phyloP scores from a whole-genome alignment of 768 basidiomycete species.

The Trichaptum fuscoviolaceum region DNA sequence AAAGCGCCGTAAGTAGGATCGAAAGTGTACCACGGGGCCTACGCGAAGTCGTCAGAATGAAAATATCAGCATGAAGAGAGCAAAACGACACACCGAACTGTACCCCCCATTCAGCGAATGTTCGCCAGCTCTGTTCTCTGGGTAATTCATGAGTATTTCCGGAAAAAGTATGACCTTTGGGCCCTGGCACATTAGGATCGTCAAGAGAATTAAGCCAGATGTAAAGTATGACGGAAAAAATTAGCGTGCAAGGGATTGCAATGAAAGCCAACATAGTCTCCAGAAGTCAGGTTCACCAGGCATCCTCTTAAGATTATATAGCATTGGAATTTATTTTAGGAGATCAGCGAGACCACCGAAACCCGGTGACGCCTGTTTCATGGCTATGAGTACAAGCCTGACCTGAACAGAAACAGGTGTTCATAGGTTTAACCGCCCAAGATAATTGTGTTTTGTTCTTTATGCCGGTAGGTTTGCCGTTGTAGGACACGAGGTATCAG shows the following conservation, averaged over 20 bases:
- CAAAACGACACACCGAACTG: constrained; percentile 13
- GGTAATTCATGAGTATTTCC: constrained; percentile 14
- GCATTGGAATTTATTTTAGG: neutral
- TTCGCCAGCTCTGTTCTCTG: constrained; percentile 15
- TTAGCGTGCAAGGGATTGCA: neutral
- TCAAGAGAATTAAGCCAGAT: neutral
- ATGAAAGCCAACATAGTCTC: neutral
- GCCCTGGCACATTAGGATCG: constrained; percentile 13
- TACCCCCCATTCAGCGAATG: constrained; percentile 18
- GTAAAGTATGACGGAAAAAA: neutral
- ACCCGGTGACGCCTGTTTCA: neutral
- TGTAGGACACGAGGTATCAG: neutral
- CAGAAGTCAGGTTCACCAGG: neutral
- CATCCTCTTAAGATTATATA: neutral
- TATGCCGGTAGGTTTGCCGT: neutral
- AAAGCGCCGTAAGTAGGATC: constrained; percentile 37
- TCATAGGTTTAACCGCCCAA: neutral
- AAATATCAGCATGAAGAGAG: neutral
- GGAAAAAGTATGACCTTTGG: constrained; percentile 4
- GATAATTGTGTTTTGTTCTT: neutral
- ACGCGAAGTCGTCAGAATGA: constrained; percentile 6
- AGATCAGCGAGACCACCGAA: neutral
- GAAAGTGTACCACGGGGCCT: constrained; percentile 46
- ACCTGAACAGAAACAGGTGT: neutral
- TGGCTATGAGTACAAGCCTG: neutral